phyloP scores from a whole-genome alignment of 2,329 filamentous ascomycete species.

The Biscogniauxia mediterranea region DNA sequence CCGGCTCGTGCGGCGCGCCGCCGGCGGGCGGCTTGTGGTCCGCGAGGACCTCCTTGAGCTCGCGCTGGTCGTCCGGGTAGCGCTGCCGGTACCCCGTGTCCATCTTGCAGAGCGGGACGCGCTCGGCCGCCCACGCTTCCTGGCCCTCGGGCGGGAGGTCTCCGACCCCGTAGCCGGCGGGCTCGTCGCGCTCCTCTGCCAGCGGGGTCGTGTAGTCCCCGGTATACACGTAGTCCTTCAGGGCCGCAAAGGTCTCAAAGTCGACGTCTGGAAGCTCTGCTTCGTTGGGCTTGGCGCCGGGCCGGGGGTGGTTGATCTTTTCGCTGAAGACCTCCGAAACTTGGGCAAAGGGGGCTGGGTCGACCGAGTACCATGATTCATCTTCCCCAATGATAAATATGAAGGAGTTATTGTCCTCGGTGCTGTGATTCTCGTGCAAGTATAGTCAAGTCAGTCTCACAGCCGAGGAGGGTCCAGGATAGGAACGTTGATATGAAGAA shows the following conservation, averaged over 20 bases:
- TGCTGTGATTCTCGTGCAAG: no score
- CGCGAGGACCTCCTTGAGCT: neutral
- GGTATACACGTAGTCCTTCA: neutral
- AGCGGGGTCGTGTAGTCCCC: neutral
- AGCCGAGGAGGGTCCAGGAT: no score
- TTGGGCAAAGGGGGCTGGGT: no score
- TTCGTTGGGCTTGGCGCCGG: neutral
- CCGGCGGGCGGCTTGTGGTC: neutral
- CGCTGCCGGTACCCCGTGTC: neutral
- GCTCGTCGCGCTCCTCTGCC: no score
- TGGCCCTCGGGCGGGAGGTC: neutral
- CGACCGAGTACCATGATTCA: no score
- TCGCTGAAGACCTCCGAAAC: no score
- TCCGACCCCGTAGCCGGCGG: neutral
- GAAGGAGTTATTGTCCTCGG: no score
- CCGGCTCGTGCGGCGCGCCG: neutral
- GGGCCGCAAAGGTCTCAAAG: neutral
- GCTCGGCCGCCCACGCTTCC: neutral
- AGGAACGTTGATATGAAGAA: no score
- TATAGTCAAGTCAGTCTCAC: no score
- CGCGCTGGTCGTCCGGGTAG: neutral
- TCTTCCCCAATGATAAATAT: no score
- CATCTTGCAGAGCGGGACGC: neutral
- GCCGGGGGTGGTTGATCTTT: neutral
- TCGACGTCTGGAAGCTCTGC: neutral